Base-by-base conservation (phyloP, 441 rosid genomes). In the Erodium trifolium region DNA sequence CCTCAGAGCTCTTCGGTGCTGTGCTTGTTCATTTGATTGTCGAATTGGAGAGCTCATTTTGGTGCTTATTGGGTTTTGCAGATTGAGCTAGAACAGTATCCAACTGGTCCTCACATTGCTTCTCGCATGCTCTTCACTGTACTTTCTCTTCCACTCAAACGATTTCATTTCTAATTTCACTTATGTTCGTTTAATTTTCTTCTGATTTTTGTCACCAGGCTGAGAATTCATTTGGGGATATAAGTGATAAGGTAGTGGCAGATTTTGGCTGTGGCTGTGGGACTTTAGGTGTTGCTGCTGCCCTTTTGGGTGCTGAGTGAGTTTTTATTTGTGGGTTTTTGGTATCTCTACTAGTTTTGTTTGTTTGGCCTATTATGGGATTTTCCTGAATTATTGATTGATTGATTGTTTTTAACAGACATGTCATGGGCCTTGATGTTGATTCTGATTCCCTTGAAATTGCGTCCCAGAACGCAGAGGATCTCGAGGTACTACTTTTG, bases 251-350 rank as follows among this genome's bases (percentile, higher is more conserved):
- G 79, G 84, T 93, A 0, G 96, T 89, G 45, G 98, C 90, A 0
- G 98, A 93, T 89, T 93, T 93, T 70, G 98, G 98, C 1, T 93
- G 97, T 49, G 97, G 98, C 0, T 93, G 98, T 72, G 98, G 95
- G 73, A 89, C 97, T 19, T 73, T 93, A 73, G 83, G 92, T 79
- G 83, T 80, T 78, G 97, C 97, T 16, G 93, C 98, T 78, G 81
- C 88, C 71, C 91, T 93, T 68, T 72, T 93, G 76, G 96, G 87
- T 71, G 97, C 98, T 60, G 87, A 84, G 96, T 91, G 73, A 83
- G 94, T 82, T 49, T 49, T 13, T 49, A 49, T 49, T 68, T 29
- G 9, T 31, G 6, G 12, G 27, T 55, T 43, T 14, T 67, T 66
- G 10, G 5, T 12, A 9, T 27, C 49, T 70, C 23, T 4, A 0